Percentiles rank a stretch among this genome's conserved stretches.
phyloP scores from a whole-genome alignment of 345 rosid genomes.

The Zanthoxylum bungeanum region DNA sequence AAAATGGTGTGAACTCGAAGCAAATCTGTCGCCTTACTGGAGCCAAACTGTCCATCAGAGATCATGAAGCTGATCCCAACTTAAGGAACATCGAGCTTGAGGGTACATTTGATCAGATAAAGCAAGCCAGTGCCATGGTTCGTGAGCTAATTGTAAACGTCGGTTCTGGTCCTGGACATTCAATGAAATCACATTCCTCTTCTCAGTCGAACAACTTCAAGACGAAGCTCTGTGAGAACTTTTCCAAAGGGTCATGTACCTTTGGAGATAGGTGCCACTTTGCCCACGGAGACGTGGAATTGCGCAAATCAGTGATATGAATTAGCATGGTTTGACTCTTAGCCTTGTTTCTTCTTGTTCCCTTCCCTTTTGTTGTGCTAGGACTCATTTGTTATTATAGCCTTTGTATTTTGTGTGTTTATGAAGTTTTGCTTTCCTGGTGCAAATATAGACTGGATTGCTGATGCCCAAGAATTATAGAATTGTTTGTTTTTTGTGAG shows the following conservation, averaged over 20 bases:
- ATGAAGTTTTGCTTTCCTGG: background rate
- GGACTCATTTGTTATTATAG: constrained; percentile 7
- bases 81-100: constrained; percentile 89
- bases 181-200: constrained; percentile 29
- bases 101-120: constrained; percentile 95
- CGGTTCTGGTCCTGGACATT: constrained; percentile 41
- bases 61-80: constrained; percentile 76
- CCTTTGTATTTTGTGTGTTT: constrained; percentile 12
- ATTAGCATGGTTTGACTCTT: too few species aligned
- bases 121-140: constrained; percentile 92
- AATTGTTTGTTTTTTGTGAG: background rate
- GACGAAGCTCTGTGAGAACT: constrained; percentile 83
- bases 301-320: constrained; percentile 48
- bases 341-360: background rate
- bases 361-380: background rate
- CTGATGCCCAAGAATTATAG: background rate
- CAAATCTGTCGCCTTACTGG: constrained; percentile 87
- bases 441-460: constrained; percentile 4
- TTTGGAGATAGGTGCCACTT: constrained; percentile 92
- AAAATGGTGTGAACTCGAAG: constrained; percentile 88
- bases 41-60: constrained; percentile 84
- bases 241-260: constrained; percentile 69
- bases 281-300: constrained; percentile 79
- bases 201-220: constrained; percentile 52
- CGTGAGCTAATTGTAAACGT: constrained; percentile 75